phyloP scores from a whole-genome alignment of 768 basidiomycete species.

The Mycena epipterygia region DNA sequence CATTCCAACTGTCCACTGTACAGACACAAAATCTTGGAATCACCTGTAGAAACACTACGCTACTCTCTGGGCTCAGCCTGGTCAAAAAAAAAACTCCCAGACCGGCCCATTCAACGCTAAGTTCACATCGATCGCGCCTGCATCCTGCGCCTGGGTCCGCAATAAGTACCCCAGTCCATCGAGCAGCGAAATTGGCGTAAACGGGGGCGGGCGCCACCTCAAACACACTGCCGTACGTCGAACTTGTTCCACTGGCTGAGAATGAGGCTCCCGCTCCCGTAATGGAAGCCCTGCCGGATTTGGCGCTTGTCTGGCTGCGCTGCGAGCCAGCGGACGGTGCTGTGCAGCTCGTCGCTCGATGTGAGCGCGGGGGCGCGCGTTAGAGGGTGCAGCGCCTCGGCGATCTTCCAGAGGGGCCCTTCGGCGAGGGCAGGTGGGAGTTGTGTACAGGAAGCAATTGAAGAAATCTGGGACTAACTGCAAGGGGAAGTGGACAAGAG shows the following conservation, averaged over 20 bases:
- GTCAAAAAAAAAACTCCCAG: slow-evolving; percentile 35
- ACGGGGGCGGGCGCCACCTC: slow-evolving; percentile 35
- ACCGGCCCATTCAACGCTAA: slow-evolving; percentile 34
- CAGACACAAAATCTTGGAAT: too few relatives aligned
- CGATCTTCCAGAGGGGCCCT: slow-evolving; percentile 36
- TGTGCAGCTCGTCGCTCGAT: slow-evolving; percentile 13
- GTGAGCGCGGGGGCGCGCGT: slow-evolving; percentile 10
- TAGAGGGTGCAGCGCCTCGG: slow-evolving; percentile 34
- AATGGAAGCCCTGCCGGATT: slow-evolving; percentile 24
- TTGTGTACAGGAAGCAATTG: too few relatives aligned
- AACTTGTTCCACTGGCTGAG: slow-evolving; percentile 40
- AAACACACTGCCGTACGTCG: slow-evolving; percentile 34
- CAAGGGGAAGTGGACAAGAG: too few relatives aligned
- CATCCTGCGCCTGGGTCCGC: slow-evolving; percentile 19
- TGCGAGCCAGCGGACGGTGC: slow-evolving; percentile 35
- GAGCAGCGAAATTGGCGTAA: slow-evolving; percentile 33
- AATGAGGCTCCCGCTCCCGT: slow-evolving; percentile 37
- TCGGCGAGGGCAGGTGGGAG: slow-evolving; percentile 13
- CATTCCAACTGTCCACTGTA: too few relatives aligned
- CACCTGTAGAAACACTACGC: too few relatives aligned
- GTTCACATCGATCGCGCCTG: slow-evolving; percentile 36
- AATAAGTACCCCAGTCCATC: slow-evolving; percentile 37
- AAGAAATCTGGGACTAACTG: too few relatives aligned
- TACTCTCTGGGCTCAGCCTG: too few relatives aligned
- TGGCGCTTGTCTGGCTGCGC: slow-evolving; percentile 30